Base-by-base conservation (phyloP, 139 green algal genomes). In the Chlorella ohadii region DNA sequence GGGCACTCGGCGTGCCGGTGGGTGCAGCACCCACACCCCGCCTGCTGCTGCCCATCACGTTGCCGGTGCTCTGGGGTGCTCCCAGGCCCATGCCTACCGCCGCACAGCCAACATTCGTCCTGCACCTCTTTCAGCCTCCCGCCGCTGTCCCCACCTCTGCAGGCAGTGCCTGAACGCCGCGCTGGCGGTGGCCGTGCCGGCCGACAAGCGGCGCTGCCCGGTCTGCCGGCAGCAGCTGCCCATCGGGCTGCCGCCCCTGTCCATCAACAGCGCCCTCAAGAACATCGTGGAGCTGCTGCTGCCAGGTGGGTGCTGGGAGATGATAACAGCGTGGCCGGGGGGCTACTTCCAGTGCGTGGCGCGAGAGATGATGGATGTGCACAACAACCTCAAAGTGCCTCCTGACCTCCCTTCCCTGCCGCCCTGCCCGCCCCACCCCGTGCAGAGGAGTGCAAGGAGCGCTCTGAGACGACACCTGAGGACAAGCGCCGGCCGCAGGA, bases 271-370 rank as follows among this genome's bases (percentile, higher is more conserved):
- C 27, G 56, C 55, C 3, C 51, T 81, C 55, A 81, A 70, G 74
- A 47, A 22, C 33, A 57, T 81, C 16, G 55, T 55, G 22, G 55
- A 81, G 74, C 74, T 81, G 74, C 74, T 81, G 74, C 74, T 81
- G 28, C 74, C 74, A 51, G 74, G 74, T 81, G 74, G 25, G 74
- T 56, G 74, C 33, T 63, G 39, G 47, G n/a, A n/a, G n/a, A n/a
- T n/a, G n/a, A n/a, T n/a, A n/a, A n/a, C n/a, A n/a, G n/a, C n/a
- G n/a, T n/a, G n/a, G n/a, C n/a, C n/a, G n/a, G n/a, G n/a, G n/a
- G n/a, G n/a, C n/a, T n/a, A n/a, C n/a, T n/a, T n/a, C n/a, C n/a
- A n/a, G n/a, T n/a, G n/a, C n/a, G n/a, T n/a, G n/a, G n/a, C n/a
- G n/a, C n/a, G n/a, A n/a, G n/a, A n/a, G n/a, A n/a, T n/a, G n/a